phyloP scores from a whole-genome alignment of 108 stramenopile genomes.

The Licmophora abbreviata region DNA sequence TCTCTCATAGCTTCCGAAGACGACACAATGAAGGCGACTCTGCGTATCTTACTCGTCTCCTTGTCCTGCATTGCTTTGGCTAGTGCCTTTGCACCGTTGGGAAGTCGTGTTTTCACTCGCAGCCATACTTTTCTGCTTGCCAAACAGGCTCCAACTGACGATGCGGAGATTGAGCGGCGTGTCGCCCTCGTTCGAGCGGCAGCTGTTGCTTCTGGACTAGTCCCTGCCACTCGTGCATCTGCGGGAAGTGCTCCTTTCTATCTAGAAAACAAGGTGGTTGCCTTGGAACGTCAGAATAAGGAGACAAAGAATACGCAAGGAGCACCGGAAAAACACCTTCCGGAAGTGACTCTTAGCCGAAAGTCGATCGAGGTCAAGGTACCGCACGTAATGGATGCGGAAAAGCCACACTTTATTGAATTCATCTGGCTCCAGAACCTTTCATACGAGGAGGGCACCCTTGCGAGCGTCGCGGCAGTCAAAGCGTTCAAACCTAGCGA shows the following conservation, averaged over 20 bases:
- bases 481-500: constrained; percentile 10
- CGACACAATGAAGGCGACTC: too few relatives aligned
- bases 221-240: too few relatives aligned
- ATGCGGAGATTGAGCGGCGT: neutral
- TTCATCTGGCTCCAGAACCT: constrained; percentile 17
- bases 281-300: neutral
- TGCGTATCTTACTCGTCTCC: too few relatives aligned
- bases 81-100: too few relatives aligned
- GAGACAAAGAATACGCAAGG: constrained; percentile 11
- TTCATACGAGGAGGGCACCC: neutral
- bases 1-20: too few relatives aligned
- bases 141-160: too few relatives aligned
- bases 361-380: constrained; percentile 6
- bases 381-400: constrained; percentile 20
- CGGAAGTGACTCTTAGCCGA: neutral
- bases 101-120: too few relatives aligned
- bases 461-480: too few relatives aligned
- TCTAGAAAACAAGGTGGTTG: neutral
- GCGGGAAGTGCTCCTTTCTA: neutral
- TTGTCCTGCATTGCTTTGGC: too few relatives aligned
- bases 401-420: constrained; percentile 15
- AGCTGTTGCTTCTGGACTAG: constrained; percentile 2
- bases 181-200: neutral
- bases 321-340: constrained; percentile 15
- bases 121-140: too few relatives aligned